A percentile compares a stretch with the other conserved stretches of the same genome.
phyloP scores from a whole-genome alignment of 169 alveolate species.

The Plasmodium reichenowi region DNA sequence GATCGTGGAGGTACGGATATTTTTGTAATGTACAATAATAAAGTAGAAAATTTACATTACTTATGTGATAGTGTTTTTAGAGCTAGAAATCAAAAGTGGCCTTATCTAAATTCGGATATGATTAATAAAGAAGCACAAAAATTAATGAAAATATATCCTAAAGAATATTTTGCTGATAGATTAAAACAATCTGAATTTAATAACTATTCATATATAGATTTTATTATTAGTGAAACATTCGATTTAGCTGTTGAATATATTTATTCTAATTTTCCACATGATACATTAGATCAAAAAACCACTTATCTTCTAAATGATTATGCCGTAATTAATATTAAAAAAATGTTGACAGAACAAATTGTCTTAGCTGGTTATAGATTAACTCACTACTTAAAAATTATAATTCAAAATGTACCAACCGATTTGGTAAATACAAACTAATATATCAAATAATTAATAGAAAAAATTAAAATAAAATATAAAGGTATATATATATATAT shows the following conservation, averaged over 20 bases:
- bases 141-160: conserved; percentile 52
- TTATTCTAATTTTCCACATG: conserved; percentile 38
- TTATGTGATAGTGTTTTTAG: conserved; percentile 64
- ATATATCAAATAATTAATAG: background rate
- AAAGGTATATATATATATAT: background rate
- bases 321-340: conserved; percentile 15
- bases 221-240: conserved; percentile 43
- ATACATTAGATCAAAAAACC: conserved; percentile 24
- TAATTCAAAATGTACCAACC: conserved; percentile 37
- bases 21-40: conserved; percentile 20
- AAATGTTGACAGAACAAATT: conserved; percentile 53
- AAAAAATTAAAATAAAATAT: background rate
- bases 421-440: conserved; percentile 17
- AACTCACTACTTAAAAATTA: conserved; percentile 50
- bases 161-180: conserved; percentile 51
- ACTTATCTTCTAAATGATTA: background rate
- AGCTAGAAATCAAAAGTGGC: conserved; percentile 49
- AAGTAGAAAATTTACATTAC: conserved; percentile 44
- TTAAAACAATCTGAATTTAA: conserved; percentile 21
- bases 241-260: conserved; percentile 7
- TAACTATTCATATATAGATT: conserved; percentile 19
- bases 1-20: conserved; percentile 87
- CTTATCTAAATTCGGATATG: conserved; percentile 1
- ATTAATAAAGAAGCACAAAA: conserved; percentile 15
- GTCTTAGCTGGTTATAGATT: conserved; percentile 65